Evolutionary conservation across 139 green algal genomes (phyloP), one percentile per base, ranked within the genome.

Genomic region (Parachlorella kessleri): DNA sequence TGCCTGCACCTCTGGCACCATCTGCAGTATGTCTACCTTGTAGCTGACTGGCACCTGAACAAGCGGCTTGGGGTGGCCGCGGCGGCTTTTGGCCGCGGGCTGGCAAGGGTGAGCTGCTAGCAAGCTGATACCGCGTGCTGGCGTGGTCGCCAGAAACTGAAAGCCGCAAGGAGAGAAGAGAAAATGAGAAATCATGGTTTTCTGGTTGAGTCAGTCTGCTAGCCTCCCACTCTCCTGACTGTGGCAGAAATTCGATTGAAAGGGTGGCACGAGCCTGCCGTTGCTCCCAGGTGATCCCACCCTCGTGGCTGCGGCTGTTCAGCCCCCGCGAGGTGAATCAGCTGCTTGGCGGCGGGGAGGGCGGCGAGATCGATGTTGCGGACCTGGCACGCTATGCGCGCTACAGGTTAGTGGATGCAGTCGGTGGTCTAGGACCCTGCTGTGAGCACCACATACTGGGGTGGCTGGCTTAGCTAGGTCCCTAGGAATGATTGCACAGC

Each of bases 21-120:
- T 32, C 73, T 93, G 69, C 87, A 91, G 64, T 98, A 98, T 84
- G 84, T 95, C 32, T 86, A 92, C 81, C 78, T 95, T 4, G 82
- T 97, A 68, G 93, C 94, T 1, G 84, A 98, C 83, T 95, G 88
- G 84, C 91, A 95, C 79, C 87, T 98, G 10, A 91, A 94, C 74
- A 85, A 83, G 66, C 80, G 89, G 66, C 85, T 96, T 67, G 87
- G 88, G 4, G 37, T 80, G 10, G 68, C 92, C 18, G 87, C 92
- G 1, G 77, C 81, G 0, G 90, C 92, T n/a, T 97, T 98, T 81
- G 82, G 85, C 0, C 38, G 78, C 0, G 93, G 93, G 7, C 67
- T 97, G 4, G 73, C 80, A 3, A 55, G 82, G 40, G 85, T 83
- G 40, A n/a, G n/a, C n/a, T n/a, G n/a, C n/a, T n/a, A n/a, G n/a